phyloP scores from a whole-genome alignment of 2,329 filamentous ascomycete genomes.

The Colletotrichum lindemuthianum region DNA sequence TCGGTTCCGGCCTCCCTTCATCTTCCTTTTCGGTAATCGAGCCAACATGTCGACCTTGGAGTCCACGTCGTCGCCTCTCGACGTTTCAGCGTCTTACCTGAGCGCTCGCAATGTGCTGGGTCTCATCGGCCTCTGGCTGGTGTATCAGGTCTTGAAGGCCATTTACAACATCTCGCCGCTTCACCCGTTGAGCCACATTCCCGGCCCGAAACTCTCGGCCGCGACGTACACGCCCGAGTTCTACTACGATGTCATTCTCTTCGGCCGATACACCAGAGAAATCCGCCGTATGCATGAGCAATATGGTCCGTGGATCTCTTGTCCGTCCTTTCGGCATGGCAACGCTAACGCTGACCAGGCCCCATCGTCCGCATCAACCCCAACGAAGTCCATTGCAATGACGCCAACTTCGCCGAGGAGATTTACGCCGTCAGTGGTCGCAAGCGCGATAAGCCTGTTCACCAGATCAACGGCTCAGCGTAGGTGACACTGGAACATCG shows the following conservation, averaged over 20 bases:
- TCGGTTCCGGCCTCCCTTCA: not conserved
- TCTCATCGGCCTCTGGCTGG: conserved; percentile 42
- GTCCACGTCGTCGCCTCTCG: conserved; percentile 8
- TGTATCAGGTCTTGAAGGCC: conserved; percentile 42
- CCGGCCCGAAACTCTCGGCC: conserved; percentile 50
- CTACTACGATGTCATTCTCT: conserved; percentile 49
- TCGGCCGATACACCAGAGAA: conserved; percentile 47
- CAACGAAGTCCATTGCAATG: conserved; percentile 51
- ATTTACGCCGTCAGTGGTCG: conserved; percentile 45
- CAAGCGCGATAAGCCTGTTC: conserved; percentile 34
- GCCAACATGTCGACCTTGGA: conserved; percentile 25
- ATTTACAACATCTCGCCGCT: conserved; percentile 51
- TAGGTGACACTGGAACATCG: not conserved
- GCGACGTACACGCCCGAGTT: conserved; percentile 49
- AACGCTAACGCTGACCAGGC: conserved; percentile 35
- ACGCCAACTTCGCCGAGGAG: conserved; percentile 49
- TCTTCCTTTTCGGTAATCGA: not conserved
- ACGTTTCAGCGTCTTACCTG: conserved; percentile 21
- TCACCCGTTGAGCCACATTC: conserved; percentile 50
- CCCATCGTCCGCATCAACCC: conserved; percentile 53
- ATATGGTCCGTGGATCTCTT: conserved; percentile 43
- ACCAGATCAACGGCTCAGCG: conserved; percentile 37
- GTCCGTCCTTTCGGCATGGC: fast-evolving
- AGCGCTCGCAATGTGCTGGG: conserved; percentile 20
- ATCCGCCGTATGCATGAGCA: conserved; percentile 50